Conservation (phyloP, 257 asterid species). For the Solanum boliviense region DNA sequence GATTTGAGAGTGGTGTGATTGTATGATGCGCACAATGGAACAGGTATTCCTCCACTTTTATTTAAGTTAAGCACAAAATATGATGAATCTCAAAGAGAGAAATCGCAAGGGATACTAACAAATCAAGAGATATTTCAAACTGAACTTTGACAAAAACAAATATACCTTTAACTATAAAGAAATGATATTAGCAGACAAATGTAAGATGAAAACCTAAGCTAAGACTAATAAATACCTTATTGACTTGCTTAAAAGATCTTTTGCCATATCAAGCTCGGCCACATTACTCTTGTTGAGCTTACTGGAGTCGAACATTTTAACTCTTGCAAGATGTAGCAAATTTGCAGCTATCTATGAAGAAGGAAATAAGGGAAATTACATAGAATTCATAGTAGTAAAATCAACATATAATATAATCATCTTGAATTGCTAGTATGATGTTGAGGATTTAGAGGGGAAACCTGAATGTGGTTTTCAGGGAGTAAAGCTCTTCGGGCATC, state of each 20-base stretch:
- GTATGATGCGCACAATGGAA: not conserved
- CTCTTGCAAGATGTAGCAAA: constrained; percentile 62
- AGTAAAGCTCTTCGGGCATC: constrained; percentile 51
- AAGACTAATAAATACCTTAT: constrained; percentile 33
- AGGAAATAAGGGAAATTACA: constrained; percentile 3
- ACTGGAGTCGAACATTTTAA: constrained; percentile 43
- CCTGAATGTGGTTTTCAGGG: constrained; percentile 79
- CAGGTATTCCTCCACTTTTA: not conserved
- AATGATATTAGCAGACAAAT: not conserved
- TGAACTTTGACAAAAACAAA: not conserved
- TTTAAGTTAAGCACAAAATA: not conserved
- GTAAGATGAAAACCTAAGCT: not conserved
- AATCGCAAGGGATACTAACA: not conserved
- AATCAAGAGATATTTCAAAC: not conserved
- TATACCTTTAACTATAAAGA: not conserved
- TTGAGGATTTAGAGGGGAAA: constrained; percentile 3
- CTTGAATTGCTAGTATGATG: not conserved
- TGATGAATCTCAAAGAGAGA: not conserved
- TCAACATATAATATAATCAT: not conserved
- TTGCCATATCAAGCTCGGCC: constrained; percentile 54
- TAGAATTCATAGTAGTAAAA: not conserved
- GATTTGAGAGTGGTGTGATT: not conserved
- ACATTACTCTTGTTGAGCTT: constrained; percentile 37
- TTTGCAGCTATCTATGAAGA: constrained; percentile 56
- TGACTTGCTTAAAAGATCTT: constrained; percentile 43